A percentile compares a stretch with the other conserved stretches of the same genome.
Evolutionary conservation across 2,329 filamentous ascomycete genomes (phyloP).

Genomic region (Ceratocystis colombiana): DNA sequence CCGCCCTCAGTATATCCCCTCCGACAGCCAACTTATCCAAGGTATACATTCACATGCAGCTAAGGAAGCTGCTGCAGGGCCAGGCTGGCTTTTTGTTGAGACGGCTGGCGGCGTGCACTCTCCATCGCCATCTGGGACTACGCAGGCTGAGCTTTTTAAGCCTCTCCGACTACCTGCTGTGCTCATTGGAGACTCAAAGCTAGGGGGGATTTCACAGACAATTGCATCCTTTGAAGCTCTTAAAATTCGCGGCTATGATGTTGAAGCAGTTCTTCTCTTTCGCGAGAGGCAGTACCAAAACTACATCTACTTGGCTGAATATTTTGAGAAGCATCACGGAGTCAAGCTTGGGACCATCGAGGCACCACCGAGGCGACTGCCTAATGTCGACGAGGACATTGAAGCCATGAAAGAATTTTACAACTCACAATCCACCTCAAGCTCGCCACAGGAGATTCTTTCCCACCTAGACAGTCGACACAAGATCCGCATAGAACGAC

Average conservation of each 20-base stretch:
- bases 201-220: slow-evolving; percentile 71
- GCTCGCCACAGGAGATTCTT: slow-evolving; percentile 39
- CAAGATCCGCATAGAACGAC: slow-evolving; percentile 42
- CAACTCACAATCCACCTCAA: slow-evolving; percentile 35
- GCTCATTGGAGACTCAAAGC: slow-evolving; percentile 61
- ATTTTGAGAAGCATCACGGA: slow-evolving; percentile 51
- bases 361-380: slow-evolving; percentile 44
- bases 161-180: slow-evolving; percentile 63
- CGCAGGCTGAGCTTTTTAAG: slow-evolving; percentile 68
- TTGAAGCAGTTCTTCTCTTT: slow-evolving; percentile 62
- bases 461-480: slow-evolving; percentile 46
- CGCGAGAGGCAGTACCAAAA: slow-evolving; percentile 57
- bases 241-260: slow-evolving; percentile 65
- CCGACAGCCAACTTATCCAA: slow-evolving; percentile 43
- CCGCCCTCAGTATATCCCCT: slow-evolving; percentile 37
- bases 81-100: slow-evolving; percentile 61
- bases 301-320: slow-evolving; percentile 53
- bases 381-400: slow-evolving; percentile 39
- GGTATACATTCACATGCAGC: slow-evolving; percentile 40
- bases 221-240: slow-evolving; percentile 74
- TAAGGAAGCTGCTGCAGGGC: slow-evolving; percentile 35
- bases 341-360: slow-evolving; percentile 50
- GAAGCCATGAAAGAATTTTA: slow-evolving; percentile 58
- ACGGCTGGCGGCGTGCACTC: slow-evolving; percentile 77
- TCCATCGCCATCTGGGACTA: slow-evolving; percentile 62